Evolutionary conservation across 1,284 basidiomycete genomes (phyloP), one percentile per base, ranked within the genome.

Genomic region (Cutaneotrichosporon sp.): DNA sequence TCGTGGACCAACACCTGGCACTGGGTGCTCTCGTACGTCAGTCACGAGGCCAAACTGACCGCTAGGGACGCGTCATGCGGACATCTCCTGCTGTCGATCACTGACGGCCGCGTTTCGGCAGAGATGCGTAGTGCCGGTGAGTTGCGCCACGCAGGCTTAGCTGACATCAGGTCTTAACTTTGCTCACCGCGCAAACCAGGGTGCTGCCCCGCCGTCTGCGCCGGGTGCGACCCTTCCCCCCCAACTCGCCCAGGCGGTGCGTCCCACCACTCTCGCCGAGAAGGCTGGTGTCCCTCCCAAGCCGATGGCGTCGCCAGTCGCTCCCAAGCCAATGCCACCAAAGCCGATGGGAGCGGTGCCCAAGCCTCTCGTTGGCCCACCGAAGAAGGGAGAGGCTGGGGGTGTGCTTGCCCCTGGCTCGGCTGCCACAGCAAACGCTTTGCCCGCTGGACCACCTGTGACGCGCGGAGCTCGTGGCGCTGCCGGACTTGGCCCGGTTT

Each of bases 1-100:
- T 87, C 90, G 1, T 97, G 94, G 95, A 98, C 93, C 81, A 98
- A 94, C 78, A 93, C 90, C 72, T 99, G 95, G 95, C 94, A 98
- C 79, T 98, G 94, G 94, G 94, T 95, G 72, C 81, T 97, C 24
- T 67, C 75, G 77, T 79, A 46, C 59, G 75, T 18, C n/a, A 5
- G 3, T 67, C 73, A 72, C 72, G 77, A 79, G 61, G n/a, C 0
- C 9, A 11, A 13, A 22, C 63, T 82, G 56, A 81, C 67, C 4
- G 10, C 7, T 43, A 93, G 95, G 62, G 95, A 99, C 73, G 95
- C 95, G 8, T 89, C 91, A 1, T 95, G 90, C 68, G 97, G 95
- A 2, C 87, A 87, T 18, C 84, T 99, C 45, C 82, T 97, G 1
- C 82, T 99, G 51, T 92, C 95, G 67, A 82, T 99, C 70, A 89